Evolutionary conservation across 2,329 filamentous ascomycete species (phyloP), one percentile per base, ranked within the genome.

Genomic region (Ustulina deusta): DNA sequence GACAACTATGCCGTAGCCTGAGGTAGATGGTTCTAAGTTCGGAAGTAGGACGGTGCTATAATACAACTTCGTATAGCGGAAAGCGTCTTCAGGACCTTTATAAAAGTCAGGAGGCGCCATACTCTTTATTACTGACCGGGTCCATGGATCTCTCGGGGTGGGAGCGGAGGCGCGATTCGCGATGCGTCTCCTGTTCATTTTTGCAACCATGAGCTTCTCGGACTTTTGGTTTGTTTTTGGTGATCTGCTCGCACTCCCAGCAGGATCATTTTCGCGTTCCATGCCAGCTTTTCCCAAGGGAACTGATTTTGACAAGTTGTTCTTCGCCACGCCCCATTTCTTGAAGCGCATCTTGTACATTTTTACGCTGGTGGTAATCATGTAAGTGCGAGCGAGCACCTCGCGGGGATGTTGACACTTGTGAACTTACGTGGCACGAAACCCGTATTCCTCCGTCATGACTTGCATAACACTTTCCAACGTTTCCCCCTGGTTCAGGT

Each of bases 271-370:
- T 40, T 10, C 2, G 52, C n/a, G 11, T 6, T 3, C 7, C 17
- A 11, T 20, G 27, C 29, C 15, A 38, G 22, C 5, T 36, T n/a
- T 17, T 38, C 48, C 11, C 5, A 22, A 5, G 2, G 6, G 25
- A 20, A 22, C 20, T 38, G 20, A 15, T 15, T 32, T 52, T 7
- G 20, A 10, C 27, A 5, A 51, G 7, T 11, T 44, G 38, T 65
- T 46, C 17, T 60, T 65, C 25, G 36, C 15, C 20, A 65, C 13
- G 15, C 55, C 55, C 62, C 62, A 65, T 55, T 65, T 65, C 38
- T 36, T 65, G 48, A 65, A 65, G 20, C 55, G 62, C 13, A 48
- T 59, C 27, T 65, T 65, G 38, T 65, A 65, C 62, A 65, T 59
- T n/a, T 20, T 59, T 15, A 4, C 20, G 2, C 62, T 65, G 29